Evolutionary conservation across 2,329 filamentous ascomycete species (phyloP).

Genomic region (Ophiocordyceps camponoti-leonardi): DNA sequence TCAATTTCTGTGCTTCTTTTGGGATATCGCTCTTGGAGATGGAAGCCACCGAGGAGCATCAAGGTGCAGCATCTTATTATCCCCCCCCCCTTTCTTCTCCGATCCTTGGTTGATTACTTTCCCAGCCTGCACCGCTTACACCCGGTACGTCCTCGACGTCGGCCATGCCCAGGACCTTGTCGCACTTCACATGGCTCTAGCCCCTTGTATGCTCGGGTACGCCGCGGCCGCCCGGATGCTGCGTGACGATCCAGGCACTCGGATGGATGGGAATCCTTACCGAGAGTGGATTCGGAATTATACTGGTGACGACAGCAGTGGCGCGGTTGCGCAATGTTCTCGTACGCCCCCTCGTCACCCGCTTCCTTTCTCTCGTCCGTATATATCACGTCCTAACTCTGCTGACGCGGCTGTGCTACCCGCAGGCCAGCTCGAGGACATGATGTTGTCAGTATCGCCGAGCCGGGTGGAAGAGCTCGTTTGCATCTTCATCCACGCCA

Average conservation of each 20-base stretch:
- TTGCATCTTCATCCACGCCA: slow-evolving; percentile 73
- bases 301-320: slow-evolving; percentile 58
- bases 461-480: slow-evolving; percentile 66
- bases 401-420: background rate
- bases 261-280: slow-evolving; percentile 52
- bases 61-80: slow-evolving; percentile 28
- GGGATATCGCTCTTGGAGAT: slow-evolving; percentile 61
- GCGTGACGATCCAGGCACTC: slow-evolving; percentile 41
- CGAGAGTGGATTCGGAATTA: slow-evolving; percentile 91
- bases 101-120: background rate
- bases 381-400: background rate
- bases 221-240: slow-evolving; percentile 60
- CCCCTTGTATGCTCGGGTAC: slow-evolving; percentile 84
- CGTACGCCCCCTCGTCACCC: slow-evolving; percentile 28
- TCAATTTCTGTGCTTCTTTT: slow-evolving; percentile 68
- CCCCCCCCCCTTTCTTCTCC: background rate
- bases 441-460: slow-evolving; percentile 57
- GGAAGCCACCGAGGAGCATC: slow-evolving; percentile 53
- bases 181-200: slow-evolving; percentile 66
- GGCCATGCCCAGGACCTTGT: slow-evolving; percentile 80
- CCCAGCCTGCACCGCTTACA: slow-evolving; percentile 64
- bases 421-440: slow-evolving; percentile 55
- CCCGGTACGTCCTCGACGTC: slow-evolving; percentile 72
- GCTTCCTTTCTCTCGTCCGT: background rate
- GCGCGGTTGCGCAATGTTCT: slow-evolving; percentile 52